Percentiles rank a stretch among this genome's conserved stretches.
These are phyloP conservation scores for Trichoderma sp. DNA, from an alignment of 2,329 filamentous ascomycete genomes.

Conservation along the genomic window DNA sequence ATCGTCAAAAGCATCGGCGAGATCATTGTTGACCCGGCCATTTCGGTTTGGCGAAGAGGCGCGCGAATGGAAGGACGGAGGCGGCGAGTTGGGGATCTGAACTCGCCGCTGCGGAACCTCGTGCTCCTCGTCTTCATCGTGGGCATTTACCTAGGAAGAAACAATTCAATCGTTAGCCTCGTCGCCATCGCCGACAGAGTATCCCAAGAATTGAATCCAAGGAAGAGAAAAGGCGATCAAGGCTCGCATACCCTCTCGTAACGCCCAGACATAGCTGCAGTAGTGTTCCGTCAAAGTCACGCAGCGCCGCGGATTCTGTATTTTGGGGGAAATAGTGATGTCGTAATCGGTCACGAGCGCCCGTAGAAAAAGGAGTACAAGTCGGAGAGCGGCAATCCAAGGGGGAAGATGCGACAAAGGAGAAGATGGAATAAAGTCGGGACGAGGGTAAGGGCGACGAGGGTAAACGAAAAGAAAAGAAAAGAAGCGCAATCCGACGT, in stretches of 20 bases:
- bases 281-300: neutral
- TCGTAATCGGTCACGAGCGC: slow-evolving; percentile 18
- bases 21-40: slow-evolving; percentile 65
- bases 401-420: neutral
- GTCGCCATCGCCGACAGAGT: neutral
- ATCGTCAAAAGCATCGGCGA: slow-evolving; percentile 89
- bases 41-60: slow-evolving; percentile 55
- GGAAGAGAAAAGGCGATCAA: neutral
- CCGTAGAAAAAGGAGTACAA: slow-evolving; percentile 4
- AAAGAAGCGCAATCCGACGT: neutral
- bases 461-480: neutral
- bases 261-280: slow-evolving; percentile 47
- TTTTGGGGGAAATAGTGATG: neutral
- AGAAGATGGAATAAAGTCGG: neutral
- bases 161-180: slow-evolving; percentile 22
- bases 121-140: slow-evolving; percentile 50
- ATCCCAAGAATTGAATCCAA: neutral
- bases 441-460: neutral
- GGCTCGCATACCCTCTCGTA: slow-evolving; percentile 54
- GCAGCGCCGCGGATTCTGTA: neutral
- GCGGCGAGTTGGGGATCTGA: slow-evolving; percentile 59
- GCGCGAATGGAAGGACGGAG: slow-evolving; percentile 85
- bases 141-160: slow-evolving; percentile 51
- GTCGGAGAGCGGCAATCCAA: neutral
- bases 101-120: slow-evolving; percentile 26